phyloP scores from a whole-genome alignment of 208 protist genomes.

The Wallacemonas rigidus region DNA sequence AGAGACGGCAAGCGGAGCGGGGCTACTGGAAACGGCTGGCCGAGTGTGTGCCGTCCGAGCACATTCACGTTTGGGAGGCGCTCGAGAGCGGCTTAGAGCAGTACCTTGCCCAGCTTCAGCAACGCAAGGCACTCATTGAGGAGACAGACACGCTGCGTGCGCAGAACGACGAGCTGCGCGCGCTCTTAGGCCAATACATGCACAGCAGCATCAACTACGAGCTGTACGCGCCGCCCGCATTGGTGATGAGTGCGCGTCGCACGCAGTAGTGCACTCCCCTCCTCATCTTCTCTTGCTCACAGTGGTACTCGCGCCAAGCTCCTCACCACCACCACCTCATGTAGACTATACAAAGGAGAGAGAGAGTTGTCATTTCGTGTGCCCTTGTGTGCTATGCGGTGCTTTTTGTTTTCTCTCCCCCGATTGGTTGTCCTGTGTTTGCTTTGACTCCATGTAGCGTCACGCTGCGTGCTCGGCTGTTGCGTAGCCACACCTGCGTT shows the following conservation, averaged over 20 bases:
- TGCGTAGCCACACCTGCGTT: too few relatives aligned
- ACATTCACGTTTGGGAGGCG: conserved; percentile 84
- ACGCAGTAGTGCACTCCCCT: neutral
- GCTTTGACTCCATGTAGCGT: too few relatives aligned
- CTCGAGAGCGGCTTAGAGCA: conserved; percentile 88
- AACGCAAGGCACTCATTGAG: conserved; percentile 84
- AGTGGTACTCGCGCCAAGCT: neutral
- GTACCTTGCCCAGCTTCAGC: conserved; percentile 90
- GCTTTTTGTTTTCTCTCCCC: neutral
- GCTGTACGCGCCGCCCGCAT: conserved; percentile 78
- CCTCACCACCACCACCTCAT: neutral
- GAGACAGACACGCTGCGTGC: conserved; percentile 85
- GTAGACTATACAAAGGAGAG: neutral
- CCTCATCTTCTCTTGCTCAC: too few relatives aligned
- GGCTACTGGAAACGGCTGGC: conserved; percentile 90
- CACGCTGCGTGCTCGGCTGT: too few relatives aligned
- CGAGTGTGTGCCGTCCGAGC: conserved; percentile 73
- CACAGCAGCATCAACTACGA: conserved; percentile 92
- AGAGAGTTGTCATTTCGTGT: neutral
- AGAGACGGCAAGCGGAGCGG: conserved; percentile 51
- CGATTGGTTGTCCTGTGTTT: too few relatives aligned
- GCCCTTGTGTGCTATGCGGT: neutral
- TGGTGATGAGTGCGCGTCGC: conserved; percentile 37
- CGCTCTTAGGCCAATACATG: conserved; percentile 92
- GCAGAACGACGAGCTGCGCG: conserved; percentile 94